These are phyloP conservation scores for Dendrocalamus sinicus DNA, from an alignment of 176 grass and related monocot genomes.

Conservation along the genomic window DNA sequence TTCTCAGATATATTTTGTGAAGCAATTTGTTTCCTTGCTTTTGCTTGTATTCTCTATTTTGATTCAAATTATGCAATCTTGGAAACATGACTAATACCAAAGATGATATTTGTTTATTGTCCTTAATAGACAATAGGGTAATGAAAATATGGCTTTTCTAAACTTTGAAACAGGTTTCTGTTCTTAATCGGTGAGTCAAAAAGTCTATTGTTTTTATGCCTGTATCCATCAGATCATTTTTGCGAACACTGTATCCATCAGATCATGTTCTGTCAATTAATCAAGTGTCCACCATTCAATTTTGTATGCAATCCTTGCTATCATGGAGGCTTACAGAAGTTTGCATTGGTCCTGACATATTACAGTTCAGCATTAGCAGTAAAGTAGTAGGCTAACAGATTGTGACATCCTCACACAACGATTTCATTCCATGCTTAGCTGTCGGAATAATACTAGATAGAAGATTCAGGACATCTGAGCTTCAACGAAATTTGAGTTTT, in stretches of 20 bases:
- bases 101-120: neutral
- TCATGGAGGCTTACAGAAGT: neutral
- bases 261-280: neutral
- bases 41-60: neutral
- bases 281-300: neutral
- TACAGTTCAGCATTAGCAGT: neutral
- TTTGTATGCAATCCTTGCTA: neutral
- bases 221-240: neutral
- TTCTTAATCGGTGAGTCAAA: neutral
- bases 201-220: neutral
- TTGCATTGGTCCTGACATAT: neutral
- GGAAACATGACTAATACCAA: neutral
- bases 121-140: neutral
- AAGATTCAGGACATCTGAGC: neutral
- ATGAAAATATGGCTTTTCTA: neutral
- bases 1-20: constrained; percentile 9
- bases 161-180: neutral
- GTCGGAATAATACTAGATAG: neutral
- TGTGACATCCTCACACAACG: neutral
- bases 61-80: neutral
- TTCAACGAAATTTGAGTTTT: neutral
- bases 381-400: no score
- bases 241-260: neutral
- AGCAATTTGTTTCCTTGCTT: neutral
- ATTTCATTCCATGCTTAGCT: neutral